These are phyloP conservation scores for Eutypa lata DNA, from an alignment of 2,329 filamentous ascomycete genomes.

Conservation along the genomic window DNA sequence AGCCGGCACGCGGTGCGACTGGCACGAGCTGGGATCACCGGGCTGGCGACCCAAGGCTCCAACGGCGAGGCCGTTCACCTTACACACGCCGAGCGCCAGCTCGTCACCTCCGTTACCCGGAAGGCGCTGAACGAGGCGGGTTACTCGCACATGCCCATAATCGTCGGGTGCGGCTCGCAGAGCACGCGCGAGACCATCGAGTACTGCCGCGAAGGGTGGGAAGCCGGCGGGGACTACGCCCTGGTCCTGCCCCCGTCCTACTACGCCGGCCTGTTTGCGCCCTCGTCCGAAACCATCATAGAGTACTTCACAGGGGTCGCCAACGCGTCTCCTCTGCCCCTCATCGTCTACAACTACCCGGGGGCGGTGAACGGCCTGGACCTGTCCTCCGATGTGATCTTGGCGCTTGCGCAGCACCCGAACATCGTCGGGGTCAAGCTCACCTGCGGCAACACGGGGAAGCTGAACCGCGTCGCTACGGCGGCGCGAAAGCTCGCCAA, in stretches of 20 bases:
- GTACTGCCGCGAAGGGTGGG: conserved; percentile 65
- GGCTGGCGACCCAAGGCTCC: conserved; percentile 74
- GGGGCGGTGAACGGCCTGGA: conserved; percentile 63
- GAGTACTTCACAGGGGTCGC: conserved; percentile 67
- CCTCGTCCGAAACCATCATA: conserved; percentile 57
- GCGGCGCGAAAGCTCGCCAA: conserved; percentile 46
- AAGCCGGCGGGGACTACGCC: conserved; percentile 70
- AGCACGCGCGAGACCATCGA: conserved; percentile 71
- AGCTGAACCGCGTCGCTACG: conserved; percentile 61
- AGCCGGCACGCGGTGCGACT: conserved; percentile 63
- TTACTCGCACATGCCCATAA: conserved; percentile 64
- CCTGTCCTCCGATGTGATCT: conserved; percentile 60
- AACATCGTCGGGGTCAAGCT: conserved; percentile 69
- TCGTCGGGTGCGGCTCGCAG: conserved; percentile 73
- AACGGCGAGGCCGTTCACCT: conserved; percentile 83
- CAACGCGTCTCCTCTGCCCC: conserved; percentile 58
- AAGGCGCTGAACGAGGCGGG: conserved; percentile 65
- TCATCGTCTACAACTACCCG: conserved; percentile 70
- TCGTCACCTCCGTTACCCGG: conserved; percentile 68
- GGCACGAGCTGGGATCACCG: conserved; percentile 69
- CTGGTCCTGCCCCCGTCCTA: conserved; percentile 75
- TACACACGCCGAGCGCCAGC: conserved; percentile 64
- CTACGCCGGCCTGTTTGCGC: conserved; percentile 65
- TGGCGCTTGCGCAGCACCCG: conserved; percentile 56
- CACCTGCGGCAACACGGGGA: conserved; percentile 69